Percentiles rank a stretch among this genome's conserved stretches.
Conservation (phyloP, 768 basidiomycete species). For the Boletellus ananiceps region DNA sequence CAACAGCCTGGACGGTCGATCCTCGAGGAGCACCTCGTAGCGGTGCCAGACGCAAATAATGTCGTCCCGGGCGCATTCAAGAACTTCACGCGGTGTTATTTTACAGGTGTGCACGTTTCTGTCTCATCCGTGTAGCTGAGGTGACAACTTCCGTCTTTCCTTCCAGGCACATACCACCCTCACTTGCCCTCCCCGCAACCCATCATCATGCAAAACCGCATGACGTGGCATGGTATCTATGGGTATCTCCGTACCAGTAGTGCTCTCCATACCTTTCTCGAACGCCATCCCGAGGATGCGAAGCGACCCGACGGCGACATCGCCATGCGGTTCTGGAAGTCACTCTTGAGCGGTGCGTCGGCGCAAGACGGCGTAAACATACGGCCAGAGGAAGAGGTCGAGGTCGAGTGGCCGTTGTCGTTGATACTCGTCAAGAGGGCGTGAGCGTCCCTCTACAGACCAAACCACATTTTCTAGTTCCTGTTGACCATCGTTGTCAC, state of each 20-base stretch:
- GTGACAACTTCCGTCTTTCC: background rate
- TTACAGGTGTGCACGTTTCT: slow-evolving; percentile 41
- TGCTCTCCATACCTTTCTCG: slow-evolving; percentile 63
- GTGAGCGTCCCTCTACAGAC: background rate
- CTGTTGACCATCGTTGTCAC: too few species aligned
- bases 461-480: too few species aligned
- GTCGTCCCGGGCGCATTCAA: slow-evolving; percentile 33
- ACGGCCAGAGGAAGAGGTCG: slow-evolving; percentile 25
- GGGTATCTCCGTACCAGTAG: slow-evolving; percentile 70
- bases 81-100: slow-evolving; percentile 46
- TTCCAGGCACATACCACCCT: slow-evolving; percentile 40
- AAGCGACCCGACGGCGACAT: slow-evolving; percentile 53
- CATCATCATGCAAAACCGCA: slow-evolving; percentile 53
- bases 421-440: slow-evolving; percentile 21
- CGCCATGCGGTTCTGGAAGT: slow-evolving; percentile 56
- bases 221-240: slow-evolving; percentile 63
- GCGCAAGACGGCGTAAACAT: too few species aligned
- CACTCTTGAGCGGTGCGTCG: slow-evolving; percentile 24
- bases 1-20: slow-evolving; percentile 77
- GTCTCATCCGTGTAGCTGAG: too few species aligned
- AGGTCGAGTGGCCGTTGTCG: slow-evolving; percentile 44
- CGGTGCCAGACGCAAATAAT: slow-evolving; percentile 52
- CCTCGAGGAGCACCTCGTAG: slow-evolving; percentile 64
- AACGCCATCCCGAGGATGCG: slow-evolving; percentile 55
- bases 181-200: slow-evolving; percentile 29